Percentiles rank a stretch among this genome's conserved stretches.
Evolutionary conservation across 2,329 filamentous ascomycete genomes (phyloP).

Genomic region (Lecanicillium sp.): DNA sequence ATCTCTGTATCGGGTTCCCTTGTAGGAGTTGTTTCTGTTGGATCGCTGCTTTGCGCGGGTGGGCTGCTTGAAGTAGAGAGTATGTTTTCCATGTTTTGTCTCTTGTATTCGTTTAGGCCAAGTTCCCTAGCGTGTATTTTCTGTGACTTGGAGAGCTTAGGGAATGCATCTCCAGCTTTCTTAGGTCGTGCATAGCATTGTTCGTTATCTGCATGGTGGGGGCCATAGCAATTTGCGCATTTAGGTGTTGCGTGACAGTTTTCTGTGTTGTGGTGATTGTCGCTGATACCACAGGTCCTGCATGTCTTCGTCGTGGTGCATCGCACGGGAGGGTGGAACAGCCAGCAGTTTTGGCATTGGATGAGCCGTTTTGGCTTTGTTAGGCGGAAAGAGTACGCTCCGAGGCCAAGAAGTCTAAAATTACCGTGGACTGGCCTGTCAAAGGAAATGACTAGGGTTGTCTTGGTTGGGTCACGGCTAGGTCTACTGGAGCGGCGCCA

Average conservation of each 20-base stretch:
- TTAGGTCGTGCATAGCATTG: background rate
- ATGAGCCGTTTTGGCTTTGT: background rate
- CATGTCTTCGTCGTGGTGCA: too few relatives aligned
- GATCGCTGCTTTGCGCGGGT: too few relatives aligned
- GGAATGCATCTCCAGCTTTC: background rate
- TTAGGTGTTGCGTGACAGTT: too few relatives aligned
- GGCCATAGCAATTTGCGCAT: too few relatives aligned
- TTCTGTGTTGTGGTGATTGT: too few relatives aligned
- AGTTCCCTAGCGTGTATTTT: background rate
- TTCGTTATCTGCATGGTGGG: background rate
- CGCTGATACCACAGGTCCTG: too few relatives aligned
- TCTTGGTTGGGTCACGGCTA: background rate
- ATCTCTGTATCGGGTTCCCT: too few relatives aligned
- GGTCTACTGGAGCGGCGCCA: background rate
- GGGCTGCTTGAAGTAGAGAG: too few relatives aligned
- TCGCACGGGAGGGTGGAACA: background rate
- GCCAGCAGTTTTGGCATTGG: slow-evolving; percentile 1
- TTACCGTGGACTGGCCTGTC: background rate
- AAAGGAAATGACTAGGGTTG: background rate
- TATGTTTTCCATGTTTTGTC: too few relatives aligned
- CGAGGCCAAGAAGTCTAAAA: slow-evolving; percentile 1
- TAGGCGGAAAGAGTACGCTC: background rate
- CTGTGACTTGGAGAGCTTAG: background rate
- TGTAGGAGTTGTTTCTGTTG: too few relatives aligned
- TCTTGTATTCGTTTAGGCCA: too few relatives aligned